Percentiles rank a stretch among this genome's conserved stretches.
These are phyloP conservation scores for Leccinum cinnamomeum DNA, from an alignment of 1,284 basidiomycete species.

Conservation along the genomic window DNA sequence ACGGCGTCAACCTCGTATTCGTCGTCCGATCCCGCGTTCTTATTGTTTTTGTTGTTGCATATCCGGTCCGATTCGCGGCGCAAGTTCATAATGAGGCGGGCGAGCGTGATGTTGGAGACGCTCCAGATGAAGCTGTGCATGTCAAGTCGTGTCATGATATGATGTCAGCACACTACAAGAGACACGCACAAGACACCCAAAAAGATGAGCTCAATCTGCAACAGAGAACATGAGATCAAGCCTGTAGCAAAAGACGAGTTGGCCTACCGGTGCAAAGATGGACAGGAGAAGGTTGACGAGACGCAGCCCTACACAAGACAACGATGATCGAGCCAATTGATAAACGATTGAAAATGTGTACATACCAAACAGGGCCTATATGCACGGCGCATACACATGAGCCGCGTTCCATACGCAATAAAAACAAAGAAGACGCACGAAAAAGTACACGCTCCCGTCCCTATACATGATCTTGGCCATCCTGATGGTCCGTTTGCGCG, in stretches of 20 bases:
- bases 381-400: not conserved
- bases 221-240: not conserved
- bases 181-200: conserved; percentile 37
- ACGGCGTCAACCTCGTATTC: too few species aligned
- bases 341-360: not conserved
- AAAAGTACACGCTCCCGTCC: conserved; percentile 40
- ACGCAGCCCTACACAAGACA: conserved; percentile 26
- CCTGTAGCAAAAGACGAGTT: not conserved
- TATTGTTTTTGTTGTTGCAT: too few species aligned
- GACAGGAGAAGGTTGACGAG: conserved; percentile 33
- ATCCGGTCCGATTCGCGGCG: too few species aligned
- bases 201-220: conserved; percentile 29
- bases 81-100: too few species aligned
- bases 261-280: conserved; percentile 21
- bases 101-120: too few species aligned
- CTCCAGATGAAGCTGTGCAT: too few species aligned
- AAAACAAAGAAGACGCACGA: conserved; percentile 32
- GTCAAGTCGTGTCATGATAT: not conserved
- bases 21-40: too few species aligned
- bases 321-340: not conserved
- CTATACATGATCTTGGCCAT: conserved; percentile 34
- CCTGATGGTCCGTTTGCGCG: conserved; percentile 25
- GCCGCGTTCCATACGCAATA: not conserved
- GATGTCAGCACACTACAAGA: not conserved
- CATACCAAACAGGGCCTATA: conserved; percentile 32